Conservation (phyloP, 306 rosid species). For the Calophaca sinica region DNA sequence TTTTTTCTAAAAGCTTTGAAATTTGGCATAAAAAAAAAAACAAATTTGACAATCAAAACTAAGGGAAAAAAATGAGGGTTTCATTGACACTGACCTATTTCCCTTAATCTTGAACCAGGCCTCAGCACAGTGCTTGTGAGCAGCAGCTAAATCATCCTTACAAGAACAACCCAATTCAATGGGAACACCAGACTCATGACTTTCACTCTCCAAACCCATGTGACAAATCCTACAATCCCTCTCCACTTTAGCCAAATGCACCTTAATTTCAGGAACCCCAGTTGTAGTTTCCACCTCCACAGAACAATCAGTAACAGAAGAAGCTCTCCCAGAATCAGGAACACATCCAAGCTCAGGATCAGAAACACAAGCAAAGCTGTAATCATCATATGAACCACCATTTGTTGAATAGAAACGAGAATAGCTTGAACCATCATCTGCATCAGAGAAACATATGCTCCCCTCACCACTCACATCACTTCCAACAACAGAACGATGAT, state of each 20-base stretch:
- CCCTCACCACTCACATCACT: constrained; percentile 65
- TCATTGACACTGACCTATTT: constrained; percentile 68
- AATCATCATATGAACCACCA: constrained; percentile 92
- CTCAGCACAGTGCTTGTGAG: constrained; percentile 93
- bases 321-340: constrained; percentile 64
- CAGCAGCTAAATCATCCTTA: constrained; percentile 90
- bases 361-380: constrained; percentile 68
- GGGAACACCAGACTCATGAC: constrained; percentile 84
- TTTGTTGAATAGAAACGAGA: constrained; percentile 87
- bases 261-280: constrained; percentile 76
- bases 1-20: background rate
- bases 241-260: constrained; percentile 83
- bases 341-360: constrained; percentile 56
- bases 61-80: constrained; percentile 32
- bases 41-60: constrained; percentile 29
- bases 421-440: constrained; percentile 83
- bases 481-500: constrained; percentile 57
- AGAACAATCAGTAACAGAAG: constrained; percentile 78
- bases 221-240: constrained; percentile 97
- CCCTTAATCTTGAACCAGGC: constrained; percentile 98
- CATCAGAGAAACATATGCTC: constrained; percentile 85
- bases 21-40: constrained; percentile 12
- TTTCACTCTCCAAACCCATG: constrained; percentile 94
- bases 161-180: constrained; percentile 96
- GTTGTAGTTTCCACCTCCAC: constrained; percentile 63